Base-by-base conservation (phyloP, 306 rosid species). In the Glycine tomentella region DNA sequence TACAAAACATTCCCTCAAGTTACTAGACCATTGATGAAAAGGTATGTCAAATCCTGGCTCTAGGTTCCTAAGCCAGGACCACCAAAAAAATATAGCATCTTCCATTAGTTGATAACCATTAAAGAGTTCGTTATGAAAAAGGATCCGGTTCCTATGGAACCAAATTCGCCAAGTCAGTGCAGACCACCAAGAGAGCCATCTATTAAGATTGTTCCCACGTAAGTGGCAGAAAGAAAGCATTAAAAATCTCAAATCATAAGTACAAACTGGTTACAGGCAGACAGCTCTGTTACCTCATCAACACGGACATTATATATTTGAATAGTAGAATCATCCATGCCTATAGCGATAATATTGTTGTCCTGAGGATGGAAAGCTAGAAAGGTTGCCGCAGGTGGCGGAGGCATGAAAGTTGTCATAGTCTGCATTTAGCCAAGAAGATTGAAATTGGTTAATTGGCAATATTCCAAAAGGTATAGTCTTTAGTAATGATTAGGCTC, bases 321-420 rank as follows among this genome's bases (percentile, higher is more conserved):
- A 89, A 95, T 91, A n/a, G 98, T 82, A 48, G 98, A 95, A 86
- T 95, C 99, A 78, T 93, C 99, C 99, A 93, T 95, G 70, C 99
- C 99, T 78, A 95, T 95, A 34, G 98, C 98, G 55, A 93, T 93
- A 80, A 93, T 91, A 84, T 93, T 93, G 82, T 93, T 93, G 87
- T 93, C 98, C 77, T 93, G 97, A 59, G 98, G 98, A 77, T 93
- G 98, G 83, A 93, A 93, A 81, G 98, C 98, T 80, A 93, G 98
- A 86, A 93, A 90, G 15, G 98, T 93, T 81, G 98, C 98, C 8
- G 97, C 98, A 77, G 98, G 98, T 42, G 98, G 98, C 0, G 98
- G 95, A 6, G 98, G 97, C 98, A 93, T 93, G 90, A 93, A 93
- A 81, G 98, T 93, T 44, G 98, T 93, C 98, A 93, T 93, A n/a